A percentile compares a stretch with the other conserved stretches of the same genome.
Evolutionary conservation across 2,329 filamentous ascomycete genomes (phyloP).

Genomic region (Aspergillus niger): DNA sequence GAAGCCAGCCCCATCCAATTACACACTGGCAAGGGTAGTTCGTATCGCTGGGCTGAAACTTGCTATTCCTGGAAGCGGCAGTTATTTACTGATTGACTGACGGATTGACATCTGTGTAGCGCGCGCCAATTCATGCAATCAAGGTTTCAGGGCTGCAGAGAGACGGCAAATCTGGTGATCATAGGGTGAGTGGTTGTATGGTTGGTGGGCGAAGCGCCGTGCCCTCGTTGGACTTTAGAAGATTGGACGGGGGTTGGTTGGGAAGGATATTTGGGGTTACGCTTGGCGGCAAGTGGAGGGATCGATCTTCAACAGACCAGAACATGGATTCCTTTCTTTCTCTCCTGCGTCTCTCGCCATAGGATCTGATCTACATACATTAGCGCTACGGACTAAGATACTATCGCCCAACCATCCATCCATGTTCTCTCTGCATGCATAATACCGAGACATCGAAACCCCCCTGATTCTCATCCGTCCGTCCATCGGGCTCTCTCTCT

Average conservation of each 20-base stretch:
- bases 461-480: not conserved
- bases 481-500: too few species aligned
- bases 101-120: too few species aligned
- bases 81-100: too few species aligned
- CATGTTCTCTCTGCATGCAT: not conserved
- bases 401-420: not conserved
- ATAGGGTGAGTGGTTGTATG: not conserved
- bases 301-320: not conserved
- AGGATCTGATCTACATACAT: not conserved
- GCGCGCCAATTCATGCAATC: not conserved
- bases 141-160: not conserved
- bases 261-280: not conserved
- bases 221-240: not conserved
- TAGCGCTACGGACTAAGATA: not conserved
- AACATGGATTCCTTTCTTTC: not conserved
- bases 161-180: not conserved
- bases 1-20: too few species aligned
- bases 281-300: not conserved
- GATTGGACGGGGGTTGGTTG: not conserved
- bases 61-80: too few species aligned
- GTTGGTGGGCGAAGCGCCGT: not conserved
- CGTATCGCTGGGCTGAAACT: not conserved
- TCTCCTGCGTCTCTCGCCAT: too few species aligned
- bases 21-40: too few species aligned
- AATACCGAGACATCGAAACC: too few species aligned